Conservation (phyloP, 306 rosid genomes). For the Lupinus albus region DNA sequence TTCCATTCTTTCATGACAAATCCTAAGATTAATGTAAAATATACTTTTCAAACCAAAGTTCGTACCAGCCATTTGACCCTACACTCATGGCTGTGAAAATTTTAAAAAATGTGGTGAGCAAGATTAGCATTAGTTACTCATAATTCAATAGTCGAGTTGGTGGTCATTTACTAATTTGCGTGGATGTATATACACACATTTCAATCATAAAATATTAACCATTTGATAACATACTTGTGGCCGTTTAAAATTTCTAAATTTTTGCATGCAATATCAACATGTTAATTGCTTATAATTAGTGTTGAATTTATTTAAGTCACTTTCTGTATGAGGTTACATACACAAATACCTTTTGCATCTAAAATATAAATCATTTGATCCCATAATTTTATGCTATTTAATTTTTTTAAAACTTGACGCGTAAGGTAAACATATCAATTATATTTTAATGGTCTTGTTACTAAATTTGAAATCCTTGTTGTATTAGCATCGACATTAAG, state of each 20-base stretch:
- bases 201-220: neutral
- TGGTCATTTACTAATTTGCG: neutral
- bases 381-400: neutral
- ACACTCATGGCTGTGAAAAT: slow-evolving; percentile 1
- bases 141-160: slow-evolving; percentile 1
- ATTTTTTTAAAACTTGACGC: neutral
- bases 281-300: neutral
- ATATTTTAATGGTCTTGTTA: neutral
- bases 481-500: slow-evolving; percentile 8
- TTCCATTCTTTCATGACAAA: neutral
- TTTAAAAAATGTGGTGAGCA: neutral
- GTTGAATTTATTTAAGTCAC: slow-evolving; percentile 1
- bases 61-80: slow-evolving; percentile 17
- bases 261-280: neutral
- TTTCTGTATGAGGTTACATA: neutral
- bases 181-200: neutral
- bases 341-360: neutral
- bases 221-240: neutral
- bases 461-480: neutral
- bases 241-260: slow-evolving; percentile 1
- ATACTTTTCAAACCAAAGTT: slow-evolving; percentile 5
- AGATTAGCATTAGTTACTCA: neutral
- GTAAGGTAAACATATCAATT: neutral
- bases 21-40: slow-evolving; percentile 3
- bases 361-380: neutral